Percentiles rank a stretch among this genome's conserved stretches.
Conservation (phyloP, 805 yeast genomes). For the Starmerella etchellsii region DNA sequence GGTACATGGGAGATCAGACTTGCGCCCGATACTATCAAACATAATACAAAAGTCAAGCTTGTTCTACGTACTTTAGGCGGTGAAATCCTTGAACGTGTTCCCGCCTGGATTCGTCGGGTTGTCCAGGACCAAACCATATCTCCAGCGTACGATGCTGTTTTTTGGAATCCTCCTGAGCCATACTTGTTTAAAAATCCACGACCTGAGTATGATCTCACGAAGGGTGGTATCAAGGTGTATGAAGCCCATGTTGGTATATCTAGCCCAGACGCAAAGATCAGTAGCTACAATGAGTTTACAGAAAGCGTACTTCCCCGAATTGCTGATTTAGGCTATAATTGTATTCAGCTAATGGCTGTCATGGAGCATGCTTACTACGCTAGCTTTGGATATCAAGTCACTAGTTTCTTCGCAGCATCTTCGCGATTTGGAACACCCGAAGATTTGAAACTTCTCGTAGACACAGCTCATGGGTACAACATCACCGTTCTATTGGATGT, state of each 20-base stretch:
- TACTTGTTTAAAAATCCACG: slow-evolving; percentile 53
- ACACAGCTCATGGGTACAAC: slow-evolving; percentile 81
- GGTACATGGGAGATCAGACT: slow-evolving; percentile 58
- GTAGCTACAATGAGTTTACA: slow-evolving; percentile 77
- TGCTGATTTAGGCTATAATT: slow-evolving; percentile 74
- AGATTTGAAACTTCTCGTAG: slow-evolving; percentile 78
- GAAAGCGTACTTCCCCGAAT: slow-evolving; percentile 69
- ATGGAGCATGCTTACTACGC: slow-evolving; percentile 99
- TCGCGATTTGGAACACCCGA: slow-evolving; percentile 94
- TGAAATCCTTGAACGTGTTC: slow-evolving; percentile 61
- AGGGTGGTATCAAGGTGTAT: slow-evolving; percentile 47
- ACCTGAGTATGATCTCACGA: slow-evolving; percentile 33
- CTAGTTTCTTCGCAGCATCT: slow-evolving; percentile 79
- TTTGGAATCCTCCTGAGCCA: slow-evolving; percentile 68
- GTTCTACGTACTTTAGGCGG: slow-evolving; percentile 54
- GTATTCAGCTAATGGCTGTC: slow-evolving; percentile 91
- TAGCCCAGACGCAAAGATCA: slow-evolving; percentile 74
- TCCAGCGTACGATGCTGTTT: slow-evolving; percentile 65
- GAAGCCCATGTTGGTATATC: slow-evolving; percentile 94
- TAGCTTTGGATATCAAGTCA: slow-evolving; percentile 93
- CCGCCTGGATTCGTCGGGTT: slow-evolving; percentile 81
- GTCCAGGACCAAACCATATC: slow-evolving; percentile 42
- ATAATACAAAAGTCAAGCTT: slow-evolving; percentile 60
- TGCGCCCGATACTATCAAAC: slow-evolving; percentile 61
- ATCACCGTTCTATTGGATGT: slow-evolving; percentile 78